A percentile compares a stretch with the other conserved stretches of the same genome.
Conservation (phyloP, 805 yeast genomes). For the Hanseniaspora lindneri region DNA sequence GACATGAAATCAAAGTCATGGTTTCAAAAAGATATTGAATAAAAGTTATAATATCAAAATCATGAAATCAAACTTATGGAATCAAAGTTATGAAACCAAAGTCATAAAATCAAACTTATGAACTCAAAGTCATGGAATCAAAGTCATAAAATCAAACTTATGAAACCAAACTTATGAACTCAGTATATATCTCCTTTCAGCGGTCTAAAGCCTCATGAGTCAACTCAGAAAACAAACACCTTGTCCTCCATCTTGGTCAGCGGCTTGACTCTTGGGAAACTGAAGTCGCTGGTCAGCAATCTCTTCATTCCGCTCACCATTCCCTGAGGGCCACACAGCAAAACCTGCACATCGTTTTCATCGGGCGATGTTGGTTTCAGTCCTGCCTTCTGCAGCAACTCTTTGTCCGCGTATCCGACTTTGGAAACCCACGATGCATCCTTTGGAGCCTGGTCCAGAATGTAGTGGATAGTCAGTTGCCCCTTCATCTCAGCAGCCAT, state of each 20-base stretch:
- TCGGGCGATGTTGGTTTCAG: conserved; percentile 50
- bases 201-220: no score
- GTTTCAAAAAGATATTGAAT: no score
- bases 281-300: conserved; percentile 38
- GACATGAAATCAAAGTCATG: no score
- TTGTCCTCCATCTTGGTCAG: conserved; percentile 84
- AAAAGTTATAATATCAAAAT: no score
- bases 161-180: no score
- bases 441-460: conserved; percentile 54
- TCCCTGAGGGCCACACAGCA: conserved; percentile 90
- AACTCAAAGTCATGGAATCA: no score
- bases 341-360: conserved; percentile 37
- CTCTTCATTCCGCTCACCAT: conserved; percentile 78
- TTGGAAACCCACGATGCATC: conserved; percentile 59
- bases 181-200: no score
- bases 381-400: conserved; percentile 49
- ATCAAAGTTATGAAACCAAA: background rate
- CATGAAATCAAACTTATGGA: background rate
- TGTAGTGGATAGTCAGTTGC: conserved; percentile 54
- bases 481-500: conserved; percentile 42
- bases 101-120: no score
- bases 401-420: conserved; percentile 69
- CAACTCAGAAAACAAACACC: conserved; percentile 70
- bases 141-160: no score
- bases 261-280: conserved; percentile 75